Evolutionary conservation across 805 yeast genomes (phyloP).

Genomic region (Monosporozyma servazzii): DNA sequence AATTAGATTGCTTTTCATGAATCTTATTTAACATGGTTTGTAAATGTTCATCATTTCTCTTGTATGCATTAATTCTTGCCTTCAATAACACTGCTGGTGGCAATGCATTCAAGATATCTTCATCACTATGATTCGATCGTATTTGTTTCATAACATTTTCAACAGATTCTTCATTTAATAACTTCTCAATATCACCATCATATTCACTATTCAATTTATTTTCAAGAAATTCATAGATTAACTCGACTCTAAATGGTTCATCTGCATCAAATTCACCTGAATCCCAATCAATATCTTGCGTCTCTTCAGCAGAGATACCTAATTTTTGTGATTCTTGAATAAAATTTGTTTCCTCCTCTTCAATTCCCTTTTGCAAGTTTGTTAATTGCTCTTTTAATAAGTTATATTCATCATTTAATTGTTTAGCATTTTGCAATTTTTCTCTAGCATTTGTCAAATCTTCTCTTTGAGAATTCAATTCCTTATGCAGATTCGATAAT

Average conservation of each 20-base stretch:
- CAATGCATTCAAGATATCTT: conserved; percentile 12
- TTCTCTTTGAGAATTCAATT: conserved; percentile 19
- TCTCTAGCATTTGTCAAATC: conserved; percentile 20
- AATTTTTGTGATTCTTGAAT: conserved; percentile 33
- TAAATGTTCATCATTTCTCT: conserved; percentile 54
- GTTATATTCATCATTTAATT: conserved; percentile 48
- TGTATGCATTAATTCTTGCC: conserved; percentile 77
- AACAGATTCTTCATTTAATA: conserved; percentile 16
- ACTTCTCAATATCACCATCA: conserved; percentile 22
- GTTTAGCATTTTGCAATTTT: conserved; percentile 20
- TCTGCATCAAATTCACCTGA: conserved; percentile 72
- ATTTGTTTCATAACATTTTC: conserved; percentile 19
- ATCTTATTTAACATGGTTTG: conserved; percentile 44
- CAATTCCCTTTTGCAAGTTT: conserved; percentile 54
- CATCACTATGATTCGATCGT: conserved; percentile 11
- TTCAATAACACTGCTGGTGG: conserved; percentile 41
- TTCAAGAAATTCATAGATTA: conserved; percentile 48
- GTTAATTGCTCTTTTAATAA: conserved; percentile 44
- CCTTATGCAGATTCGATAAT: conserved; percentile 44
- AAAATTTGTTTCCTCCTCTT: conserved; percentile 53
- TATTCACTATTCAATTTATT: conserved; percentile 29
- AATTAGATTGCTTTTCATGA: conserved; percentile 42
- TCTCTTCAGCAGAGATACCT: conserved; percentile 25
- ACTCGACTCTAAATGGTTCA: conserved; percentile 73
- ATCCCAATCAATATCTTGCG: conserved; percentile 27